Base-by-base conservation (phyloP, 2,329 filamentous ascomycete species). In the Alternaria ventricosa region DNA sequence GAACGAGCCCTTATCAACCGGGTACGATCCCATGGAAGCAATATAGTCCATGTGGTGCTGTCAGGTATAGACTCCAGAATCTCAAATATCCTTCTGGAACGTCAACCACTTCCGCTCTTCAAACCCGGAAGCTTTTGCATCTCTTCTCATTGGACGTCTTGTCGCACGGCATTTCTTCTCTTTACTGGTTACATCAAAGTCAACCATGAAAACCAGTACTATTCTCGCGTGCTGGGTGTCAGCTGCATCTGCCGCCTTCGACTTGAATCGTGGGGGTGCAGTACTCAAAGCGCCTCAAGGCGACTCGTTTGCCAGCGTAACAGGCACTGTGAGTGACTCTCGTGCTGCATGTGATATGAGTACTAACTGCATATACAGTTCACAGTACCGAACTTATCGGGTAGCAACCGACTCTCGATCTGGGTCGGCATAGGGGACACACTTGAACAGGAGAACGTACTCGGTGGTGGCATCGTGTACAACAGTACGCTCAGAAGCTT, bases 371-470 rank as follows among this genome's bases (percentile, higher is more conserved):
- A 15, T 18, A 13, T 41, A 53, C 30, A 53, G 49, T 75, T 75
- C 59, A 69, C 62, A 23, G 63, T 75, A 23, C 71, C 71, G 12
- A 64, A 53, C 18, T 55, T 75, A 10, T 66, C 66, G 10, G 72
- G 72, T 11, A 54, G 64, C 18, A 67, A 64, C 25, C 59, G 65
- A 27, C 64, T 75, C 12, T 72, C 72, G 9, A 71, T 75, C 20
- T 75, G 72, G 72, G 59, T 75, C 5, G 71, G 67, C 13, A 72
- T 75, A 13, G 71, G 71, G 5, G 71, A 75, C 45, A 62, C 57
- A 11, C 58, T 65, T 7, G 28, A 69, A 6, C 71, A 75, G 45
- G 60, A 67, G 7, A 69, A 70, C 45, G 68, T 75, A n/a, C 60
- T 75, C 28, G 66, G 63, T 15, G 70, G 72, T 22, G 72, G 72